Base-by-base conservation (phyloP, 2,329 filamentous ascomycete genomes). In the Exserohilum turcica region DNA sequence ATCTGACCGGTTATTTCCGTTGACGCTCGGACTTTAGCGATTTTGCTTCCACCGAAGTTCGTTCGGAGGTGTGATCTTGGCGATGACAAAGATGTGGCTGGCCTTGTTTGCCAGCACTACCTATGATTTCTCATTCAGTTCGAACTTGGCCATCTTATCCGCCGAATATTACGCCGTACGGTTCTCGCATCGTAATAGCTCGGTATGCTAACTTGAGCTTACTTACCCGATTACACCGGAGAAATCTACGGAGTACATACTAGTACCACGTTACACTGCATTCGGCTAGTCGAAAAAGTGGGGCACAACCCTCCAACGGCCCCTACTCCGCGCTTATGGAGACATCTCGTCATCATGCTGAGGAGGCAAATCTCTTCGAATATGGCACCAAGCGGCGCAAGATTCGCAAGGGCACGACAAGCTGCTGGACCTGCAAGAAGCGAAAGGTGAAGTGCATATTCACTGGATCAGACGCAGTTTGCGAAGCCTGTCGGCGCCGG, bases 11-110 rank as follows among this genome's bases (percentile, higher is more conserved):
- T 24, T 24, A 24, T 24, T 24, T 24, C 21, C 21, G 21, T 24
- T 24, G 21, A 24, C 4, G 0, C 74, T 75, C 48, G 66, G 69
- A 12, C 70, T 76, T 0, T 71, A 24, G 21, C 21, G 7, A 24
- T 24, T 7, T 5, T 35, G 2, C 32, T 35, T 35, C n/a, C 32
- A 13, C 32, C 32, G 32, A 35, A n/a, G 32, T 24, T 24, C 12
- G n/a, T 35, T 35, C 32, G 32, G 32, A 15, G n/a, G 15, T 35
- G 3, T 13, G 32, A 5, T 35, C 32, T 35, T 8, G 7, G n/a
- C 32, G n/a, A n/a, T 2, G n/a, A 16, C n/a, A 15, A 15, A 35
- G 7, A 8, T 15, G 15, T n/a, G 7, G n/a, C 13, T 35, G 13
- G 5, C 15, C 3, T 13, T n/a, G 32, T 13, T 12, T 35, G 3